These are phyloP conservation scores for Phaeosphaeria sp. DNA, from an alignment of 2,329 filamentous ascomycete genomes.

Conservation along the genomic window DNA sequence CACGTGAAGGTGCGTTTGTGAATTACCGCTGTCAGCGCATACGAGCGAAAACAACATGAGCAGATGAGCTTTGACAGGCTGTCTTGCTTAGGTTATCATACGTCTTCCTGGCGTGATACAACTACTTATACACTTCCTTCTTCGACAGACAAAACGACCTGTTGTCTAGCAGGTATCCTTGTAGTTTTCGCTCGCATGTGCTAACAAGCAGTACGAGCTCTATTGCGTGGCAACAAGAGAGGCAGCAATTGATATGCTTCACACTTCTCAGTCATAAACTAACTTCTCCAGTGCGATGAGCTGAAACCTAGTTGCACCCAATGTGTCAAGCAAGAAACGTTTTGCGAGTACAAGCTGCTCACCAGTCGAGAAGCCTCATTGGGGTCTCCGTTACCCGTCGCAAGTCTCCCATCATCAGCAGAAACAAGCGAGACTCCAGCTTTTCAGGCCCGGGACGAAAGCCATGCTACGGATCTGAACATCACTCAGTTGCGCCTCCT, in stretches of 20 bases:
- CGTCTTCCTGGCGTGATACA: too few relatives aligned
- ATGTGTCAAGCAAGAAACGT: constrained; percentile 39
- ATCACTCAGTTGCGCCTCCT: constrained; percentile 37
- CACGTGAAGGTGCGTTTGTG: constrained; percentile 35
- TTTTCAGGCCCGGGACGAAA: background rate
- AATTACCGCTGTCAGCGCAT: too few relatives aligned
- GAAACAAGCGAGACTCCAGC: constrained; percentile 10
- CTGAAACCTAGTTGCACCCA: constrained; percentile 38
- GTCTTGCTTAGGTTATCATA: too few relatives aligned
- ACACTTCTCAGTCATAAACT: too few relatives aligned
- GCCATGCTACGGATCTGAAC: constrained; percentile 16
- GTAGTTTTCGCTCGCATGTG: too few relatives aligned
- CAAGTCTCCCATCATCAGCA: constrained; percentile 20
- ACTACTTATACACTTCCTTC: background rate
- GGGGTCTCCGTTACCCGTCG: constrained; percentile 20
- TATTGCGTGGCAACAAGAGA: too few relatives aligned
- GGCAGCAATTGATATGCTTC: too few relatives aligned
- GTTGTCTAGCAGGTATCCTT: too few relatives aligned
- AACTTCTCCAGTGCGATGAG: constrained; percentile 46
- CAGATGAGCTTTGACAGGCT: too few relatives aligned
- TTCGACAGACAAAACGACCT: too few relatives aligned
- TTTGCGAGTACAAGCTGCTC: constrained; percentile 34
- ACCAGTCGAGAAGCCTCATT: constrained; percentile 22
- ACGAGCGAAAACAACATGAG: constrained; percentile 16
- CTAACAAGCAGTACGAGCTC: too few relatives aligned